phyloP scores from a whole-genome alignment of 805 yeast genomes.

The Hanseniaspora guilliermondii region DNA sequence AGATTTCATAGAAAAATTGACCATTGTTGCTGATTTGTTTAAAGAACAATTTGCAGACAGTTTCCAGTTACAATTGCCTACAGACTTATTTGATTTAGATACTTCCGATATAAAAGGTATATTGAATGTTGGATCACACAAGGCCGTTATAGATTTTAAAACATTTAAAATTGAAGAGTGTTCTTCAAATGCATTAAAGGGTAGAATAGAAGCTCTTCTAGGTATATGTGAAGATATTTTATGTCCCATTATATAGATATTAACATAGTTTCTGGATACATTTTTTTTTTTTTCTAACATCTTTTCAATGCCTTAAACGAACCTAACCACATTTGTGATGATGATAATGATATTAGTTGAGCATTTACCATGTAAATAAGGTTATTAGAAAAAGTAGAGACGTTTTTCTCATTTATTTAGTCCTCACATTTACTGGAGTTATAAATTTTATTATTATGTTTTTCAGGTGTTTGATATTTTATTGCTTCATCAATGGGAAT shows the following conservation, averaged over 20 bases:
- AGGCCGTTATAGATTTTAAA: conserved; percentile 54
- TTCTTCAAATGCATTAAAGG: conserved; percentile 59
- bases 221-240: conserved; percentile 67
- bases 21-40: conserved; percentile 49
- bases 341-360: too few species aligned
- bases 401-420: too few species aligned
- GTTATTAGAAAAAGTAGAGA: too few species aligned
- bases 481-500: too few species aligned
- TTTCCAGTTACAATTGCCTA: conserved; percentile 28
- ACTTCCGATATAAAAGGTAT: conserved; percentile 38
- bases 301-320: too few species aligned
- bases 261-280: too few species aligned
- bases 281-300: too few species aligned
- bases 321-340: too few species aligned
- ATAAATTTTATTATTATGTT: too few species aligned
- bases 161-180: conserved; percentile 57
- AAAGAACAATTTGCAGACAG: conserved; percentile 83
- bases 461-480: too few species aligned
- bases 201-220: conserved; percentile 70
- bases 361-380: too few species aligned
- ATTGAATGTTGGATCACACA: conserved; percentile 59
- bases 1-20: conserved; percentile 28
- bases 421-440: too few species aligned
- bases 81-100: conserved; percentile 16
- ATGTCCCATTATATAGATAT: conserved; percentile 57